Percentiles rank a stretch among this genome's conserved stretches.
phyloP scores from a whole-genome alignment of 129 eudicot genomes.

The Mikania micrantha region DNA sequence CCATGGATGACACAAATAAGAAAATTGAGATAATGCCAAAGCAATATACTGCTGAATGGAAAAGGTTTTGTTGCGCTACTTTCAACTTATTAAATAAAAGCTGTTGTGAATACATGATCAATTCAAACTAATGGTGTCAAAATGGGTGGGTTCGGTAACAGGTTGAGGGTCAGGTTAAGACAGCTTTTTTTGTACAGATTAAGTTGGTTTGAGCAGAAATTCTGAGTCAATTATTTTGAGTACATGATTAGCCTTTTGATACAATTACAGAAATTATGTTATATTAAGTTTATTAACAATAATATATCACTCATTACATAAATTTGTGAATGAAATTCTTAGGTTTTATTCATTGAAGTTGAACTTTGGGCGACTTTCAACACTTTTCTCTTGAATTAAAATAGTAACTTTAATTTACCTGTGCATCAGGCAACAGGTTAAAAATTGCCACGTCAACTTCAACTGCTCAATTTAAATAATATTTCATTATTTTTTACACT shows the following conservation, averaged over 20 bases:
- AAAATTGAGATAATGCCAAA: slow-evolving; percentile 77
- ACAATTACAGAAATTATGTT: not conserved
- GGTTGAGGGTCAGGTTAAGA: not conserved
- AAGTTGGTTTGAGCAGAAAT: not conserved
- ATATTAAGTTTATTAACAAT: not conserved
- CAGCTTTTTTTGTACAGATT: not conserved
- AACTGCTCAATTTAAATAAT: not conserved
- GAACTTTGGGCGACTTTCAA: not conserved
- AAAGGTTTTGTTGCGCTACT: slow-evolving; percentile 36
- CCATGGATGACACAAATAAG: slow-evolving; percentile 41
- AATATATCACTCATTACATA: too few species aligned
- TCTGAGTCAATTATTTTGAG: not conserved
- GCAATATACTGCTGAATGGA: slow-evolving; percentile 93
- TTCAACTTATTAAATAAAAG: not conserved
- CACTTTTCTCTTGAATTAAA: not conserved
- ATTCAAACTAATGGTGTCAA: not conserved
- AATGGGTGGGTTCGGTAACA: not conserved
- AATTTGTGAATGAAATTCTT: not conserved
- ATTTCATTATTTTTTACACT: not conserved
- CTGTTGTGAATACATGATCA: not conserved
- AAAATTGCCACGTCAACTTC: not conserved
- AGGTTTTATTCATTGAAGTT: not conserved
- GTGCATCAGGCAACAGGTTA: not conserved
- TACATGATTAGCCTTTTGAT: not conserved
- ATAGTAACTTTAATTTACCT: not conserved